phyloP scores from a whole-genome alignment of 768 basidiomycete species.

The Dacryopinax primogenitus region DNA sequence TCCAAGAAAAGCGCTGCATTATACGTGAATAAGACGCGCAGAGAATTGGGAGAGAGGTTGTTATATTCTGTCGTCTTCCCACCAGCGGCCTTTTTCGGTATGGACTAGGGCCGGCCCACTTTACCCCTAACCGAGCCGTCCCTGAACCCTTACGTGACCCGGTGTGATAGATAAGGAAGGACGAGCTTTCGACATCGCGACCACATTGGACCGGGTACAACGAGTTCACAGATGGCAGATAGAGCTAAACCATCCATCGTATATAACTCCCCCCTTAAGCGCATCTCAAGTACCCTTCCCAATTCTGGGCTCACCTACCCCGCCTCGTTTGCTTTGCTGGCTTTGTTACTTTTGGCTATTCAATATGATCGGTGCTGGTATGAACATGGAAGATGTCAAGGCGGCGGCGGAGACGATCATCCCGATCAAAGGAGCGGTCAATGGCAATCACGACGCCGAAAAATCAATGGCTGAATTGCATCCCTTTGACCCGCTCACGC shows the following conservation, averaged over 20 bases:
- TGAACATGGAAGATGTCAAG: background rate
- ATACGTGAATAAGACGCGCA: background rate
- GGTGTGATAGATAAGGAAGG: background rate
- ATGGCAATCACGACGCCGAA: background rate
- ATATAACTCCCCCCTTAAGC: background rate
- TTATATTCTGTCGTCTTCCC: background rate
- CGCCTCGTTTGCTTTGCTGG: background rate
- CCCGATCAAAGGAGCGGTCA: background rate
- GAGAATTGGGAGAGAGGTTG: background rate
- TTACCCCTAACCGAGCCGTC: background rate
- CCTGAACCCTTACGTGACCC: constrained; percentile 8
- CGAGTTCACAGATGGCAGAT: too few species aligned
- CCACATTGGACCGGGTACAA: background rate
- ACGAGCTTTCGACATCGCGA: background rate
- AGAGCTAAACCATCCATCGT: background rate
- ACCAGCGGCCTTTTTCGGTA: background rate
- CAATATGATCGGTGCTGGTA: background rate
- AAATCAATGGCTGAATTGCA: background rate
- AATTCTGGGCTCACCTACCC: background rate
- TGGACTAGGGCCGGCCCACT: background rate
- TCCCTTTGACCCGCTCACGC: constrained; percentile 7
- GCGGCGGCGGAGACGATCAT: background rate
- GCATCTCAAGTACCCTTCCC: background rate
- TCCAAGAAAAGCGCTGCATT: background rate
- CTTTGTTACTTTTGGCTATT: background rate